Conservation (phyloP, 352 stramenopile genomes). For the Phytophthora idaei region DNA sequence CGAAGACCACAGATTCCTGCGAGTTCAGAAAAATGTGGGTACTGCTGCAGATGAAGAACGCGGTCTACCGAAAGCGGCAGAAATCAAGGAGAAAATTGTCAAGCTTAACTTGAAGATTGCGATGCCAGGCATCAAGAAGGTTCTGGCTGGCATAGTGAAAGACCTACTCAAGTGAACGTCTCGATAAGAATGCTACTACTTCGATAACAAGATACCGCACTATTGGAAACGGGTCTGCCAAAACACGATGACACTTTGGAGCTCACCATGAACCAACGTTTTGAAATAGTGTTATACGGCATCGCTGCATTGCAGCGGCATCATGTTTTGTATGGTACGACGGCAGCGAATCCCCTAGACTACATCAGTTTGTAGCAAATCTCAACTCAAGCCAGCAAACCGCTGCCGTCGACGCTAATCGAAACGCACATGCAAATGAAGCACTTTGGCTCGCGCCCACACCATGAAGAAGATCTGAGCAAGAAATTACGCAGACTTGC, state of each 20-base stretch:
- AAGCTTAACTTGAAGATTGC: slow-evolving; percentile 18
- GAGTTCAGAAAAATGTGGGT: not conserved
- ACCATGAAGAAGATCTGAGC: not conserved
- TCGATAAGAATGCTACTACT: no score
- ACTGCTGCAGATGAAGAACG: slow-evolving; percentile 9
- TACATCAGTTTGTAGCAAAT: not conserved
- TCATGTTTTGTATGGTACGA: not conserved
- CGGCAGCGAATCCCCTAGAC: not conserved
- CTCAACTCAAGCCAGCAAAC: not conserved
- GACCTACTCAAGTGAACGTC: not conserved
- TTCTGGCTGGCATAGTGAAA: not conserved
- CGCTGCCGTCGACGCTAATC: not conserved
- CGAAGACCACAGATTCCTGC: slow-evolving; percentile 2
- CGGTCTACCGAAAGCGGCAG: not conserved
- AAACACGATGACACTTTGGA: not conserved
- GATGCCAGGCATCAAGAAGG: slow-evolving; percentile 11
- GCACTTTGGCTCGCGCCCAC: not conserved
- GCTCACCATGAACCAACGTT: not conserved
- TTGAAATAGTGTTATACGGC: not conserved
- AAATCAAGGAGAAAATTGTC: slow-evolving; percentile 12
- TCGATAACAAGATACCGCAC: no score
- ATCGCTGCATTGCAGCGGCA: slow-evolving; percentile 5
- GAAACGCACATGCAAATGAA: slow-evolving; percentile 1
- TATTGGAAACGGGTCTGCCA: no score
- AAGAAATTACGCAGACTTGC: slow-evolving; percentile 16